Evolutionary conservation across 345 rosid species (phyloP).

Genomic region (Eucalyptus viminalis): DNA sequence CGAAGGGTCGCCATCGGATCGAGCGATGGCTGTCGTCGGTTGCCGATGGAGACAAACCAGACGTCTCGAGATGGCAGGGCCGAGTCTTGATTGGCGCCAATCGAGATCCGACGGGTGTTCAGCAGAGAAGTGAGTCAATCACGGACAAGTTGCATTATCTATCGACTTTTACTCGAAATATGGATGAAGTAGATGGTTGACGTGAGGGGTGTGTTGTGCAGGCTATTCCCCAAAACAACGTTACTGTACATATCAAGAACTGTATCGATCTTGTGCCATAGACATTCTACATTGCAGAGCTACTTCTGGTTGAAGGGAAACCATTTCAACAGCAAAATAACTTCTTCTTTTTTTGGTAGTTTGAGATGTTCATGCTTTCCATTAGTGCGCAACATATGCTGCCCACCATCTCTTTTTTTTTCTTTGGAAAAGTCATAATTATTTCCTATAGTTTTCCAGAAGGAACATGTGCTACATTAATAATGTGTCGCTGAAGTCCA

Average conservation of each 20-base stretch:
- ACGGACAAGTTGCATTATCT: background rate
- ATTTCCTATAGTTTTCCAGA: no score
- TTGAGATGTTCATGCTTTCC: background rate
- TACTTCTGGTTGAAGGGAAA: background rate
- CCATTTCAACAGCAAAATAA: background rate
- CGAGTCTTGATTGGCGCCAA: background rate
- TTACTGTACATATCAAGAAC: background rate
- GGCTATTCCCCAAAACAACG: background rate
- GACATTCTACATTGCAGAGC: background rate
- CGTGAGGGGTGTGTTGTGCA: background rate
- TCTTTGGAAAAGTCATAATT: background rate
- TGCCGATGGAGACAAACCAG: background rate
- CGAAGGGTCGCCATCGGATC: background rate
- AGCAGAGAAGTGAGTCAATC: background rate
- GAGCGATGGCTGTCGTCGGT: background rate
- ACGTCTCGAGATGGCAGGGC: no score
- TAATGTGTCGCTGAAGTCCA: background rate
- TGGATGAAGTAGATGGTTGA: no score
- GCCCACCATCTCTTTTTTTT: background rate
- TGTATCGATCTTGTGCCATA: background rate
- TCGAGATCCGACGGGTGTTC: background rate
- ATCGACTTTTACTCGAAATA: no score
- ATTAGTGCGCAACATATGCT: background rate
- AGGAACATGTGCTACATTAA: background rate
- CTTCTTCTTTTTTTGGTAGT: background rate